phyloP scores from a whole-genome alignment of 164 flowering plant genomes.

The Vitis labrusca region DNA sequence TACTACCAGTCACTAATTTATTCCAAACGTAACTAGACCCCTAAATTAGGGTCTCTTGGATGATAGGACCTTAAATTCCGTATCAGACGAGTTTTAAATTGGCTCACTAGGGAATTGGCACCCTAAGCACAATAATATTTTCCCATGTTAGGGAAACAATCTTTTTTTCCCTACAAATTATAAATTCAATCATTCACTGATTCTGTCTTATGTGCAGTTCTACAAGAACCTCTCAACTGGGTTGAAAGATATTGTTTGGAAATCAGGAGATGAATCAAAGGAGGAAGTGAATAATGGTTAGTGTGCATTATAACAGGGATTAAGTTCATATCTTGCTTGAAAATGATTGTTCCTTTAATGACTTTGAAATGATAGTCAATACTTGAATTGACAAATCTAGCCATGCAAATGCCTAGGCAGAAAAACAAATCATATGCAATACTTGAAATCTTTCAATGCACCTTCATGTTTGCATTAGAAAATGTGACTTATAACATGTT shows the following conservation, averaged over 20 bases:
- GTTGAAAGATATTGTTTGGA: conserved; percentile 57
- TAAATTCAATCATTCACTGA: not conserved
- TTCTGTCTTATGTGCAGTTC: conserved; percentile 28
- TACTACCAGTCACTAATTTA: no score
- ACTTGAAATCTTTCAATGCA: no score
- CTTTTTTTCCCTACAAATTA: not conserved
- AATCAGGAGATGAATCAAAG: conserved; percentile 24
- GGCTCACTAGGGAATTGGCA: not conserved
- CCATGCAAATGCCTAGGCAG: no score
- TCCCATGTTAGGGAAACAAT: not conserved
- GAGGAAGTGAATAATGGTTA: conserved; percentile 25
- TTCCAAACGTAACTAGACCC: no score
- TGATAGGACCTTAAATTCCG: no score
- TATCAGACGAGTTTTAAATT: not conserved
- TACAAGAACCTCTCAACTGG: conserved; percentile 47
- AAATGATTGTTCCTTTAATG: no score
- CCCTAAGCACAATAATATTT: not conserved
- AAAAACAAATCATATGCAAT: no score
- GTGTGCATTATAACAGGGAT: conserved; percentile 1
- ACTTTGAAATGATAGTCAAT: no score
- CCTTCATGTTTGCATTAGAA: no score
- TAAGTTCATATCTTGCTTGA: not conserved
- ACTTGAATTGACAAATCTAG: no score
- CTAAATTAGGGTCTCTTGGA: no score
- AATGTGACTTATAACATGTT: no score